Conservation (phyloP, 2,329 filamentous ascomycete genomes). For the Monosporascus sp. region DNA sequence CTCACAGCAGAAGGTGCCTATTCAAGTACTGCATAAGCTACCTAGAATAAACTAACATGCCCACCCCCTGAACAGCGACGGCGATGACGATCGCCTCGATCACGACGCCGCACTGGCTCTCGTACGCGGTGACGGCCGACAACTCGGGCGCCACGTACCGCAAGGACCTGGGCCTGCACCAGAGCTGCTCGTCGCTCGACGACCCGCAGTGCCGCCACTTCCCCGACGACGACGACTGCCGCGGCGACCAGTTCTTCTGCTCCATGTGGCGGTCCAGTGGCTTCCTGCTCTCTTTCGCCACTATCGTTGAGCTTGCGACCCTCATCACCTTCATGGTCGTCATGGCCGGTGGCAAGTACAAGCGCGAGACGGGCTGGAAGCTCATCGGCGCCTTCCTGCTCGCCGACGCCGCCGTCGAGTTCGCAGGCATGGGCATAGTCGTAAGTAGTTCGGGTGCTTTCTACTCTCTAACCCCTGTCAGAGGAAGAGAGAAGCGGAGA, state of each 20-base stretch:
- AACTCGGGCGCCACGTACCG: slow-evolving; percentile 39
- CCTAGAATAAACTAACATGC: slow-evolving; percentile 16
- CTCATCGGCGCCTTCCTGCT: slow-evolving; percentile 62
- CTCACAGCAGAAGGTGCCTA: too few species aligned
- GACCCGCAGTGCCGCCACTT: slow-evolving; percentile 59
- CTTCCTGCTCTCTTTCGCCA: slow-evolving; percentile 79
- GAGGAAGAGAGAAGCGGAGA: too few species aligned
- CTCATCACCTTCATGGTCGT: slow-evolving; percentile 77
- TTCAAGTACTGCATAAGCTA: too few species aligned
- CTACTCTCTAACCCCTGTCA: too few species aligned
- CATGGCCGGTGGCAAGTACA: slow-evolving; percentile 70
- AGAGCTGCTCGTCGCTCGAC: slow-evolving; percentile 67
- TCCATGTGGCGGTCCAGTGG: slow-evolving; percentile 85
- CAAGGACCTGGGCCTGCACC: slow-evolving; percentile 72
- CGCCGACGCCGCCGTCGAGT: slow-evolving; percentile 62
- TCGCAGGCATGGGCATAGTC: slow-evolving; percentile 75
- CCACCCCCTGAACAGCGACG: slow-evolving; percentile 46
- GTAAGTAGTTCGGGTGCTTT: slow-evolving; percentile 45
- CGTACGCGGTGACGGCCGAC: slow-evolving; percentile 50
- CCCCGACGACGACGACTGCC: slow-evolving; percentile 63
- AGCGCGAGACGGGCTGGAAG: slow-evolving; percentile 78
- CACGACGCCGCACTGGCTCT: slow-evolving; percentile 65
- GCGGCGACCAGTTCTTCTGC: slow-evolving; percentile 72
- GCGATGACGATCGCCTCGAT: slow-evolving; percentile 67
- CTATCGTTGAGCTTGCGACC: slow-evolving; percentile 75